Evolutionary conservation across 148 eudicot genomes (phyloP), one percentile per base, ranked within the genome.

Genomic region (Pouteria glomerata): DNA sequence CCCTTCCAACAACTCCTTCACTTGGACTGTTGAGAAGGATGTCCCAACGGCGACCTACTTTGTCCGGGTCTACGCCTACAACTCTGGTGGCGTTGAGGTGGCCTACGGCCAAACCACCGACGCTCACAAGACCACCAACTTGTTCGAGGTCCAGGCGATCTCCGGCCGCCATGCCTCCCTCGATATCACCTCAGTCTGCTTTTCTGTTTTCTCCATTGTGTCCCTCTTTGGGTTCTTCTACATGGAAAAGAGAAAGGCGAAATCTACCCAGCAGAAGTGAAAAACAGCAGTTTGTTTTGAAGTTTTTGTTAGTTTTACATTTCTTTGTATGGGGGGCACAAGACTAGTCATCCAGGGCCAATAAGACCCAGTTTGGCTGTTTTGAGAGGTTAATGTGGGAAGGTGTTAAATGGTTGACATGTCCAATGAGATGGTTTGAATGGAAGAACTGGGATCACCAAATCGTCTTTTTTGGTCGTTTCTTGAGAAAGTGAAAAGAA

Each of bases 221-320:
- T 84, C 93, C 15, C 76, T 92, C 39, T 77, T 79, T 12, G 88
- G 79, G 23, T 93, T 93, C 90, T 93, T 90, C 80, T 88, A 73
- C 69, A 0, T 83, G 75, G 98, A 93, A 82, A 93, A 90, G 85
- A 84, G 79, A 55, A 81, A 79, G 53, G 79, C 34, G 4, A 2
- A 44, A 0, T 26, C 42, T 24, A 26, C 84, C 11, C 71, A 78
- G 55, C 68, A 21, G 13, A 73, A 76, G 66, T 80, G 72, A 78
- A 66, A 56, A 23, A 56, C 48, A 29, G 34, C 35, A 18, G 10
- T 8, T 13, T 39, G 10, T 4, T 39, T 5, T 10, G 44, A n/a
- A n/a, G n/a, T n/a, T n/a, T n/a, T n/a, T n/a, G n/a, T n/a, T n/a
- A n/a, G n/a, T n/a, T n/a, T n/a, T n/a, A n/a, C n/a, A n/a, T n/a